Percentiles rank a stretch among this genome's conserved stretches.
Conservation (phyloP, 1,139 yeast genomes). For the Wickerhamiella pararugosa region DNA sequence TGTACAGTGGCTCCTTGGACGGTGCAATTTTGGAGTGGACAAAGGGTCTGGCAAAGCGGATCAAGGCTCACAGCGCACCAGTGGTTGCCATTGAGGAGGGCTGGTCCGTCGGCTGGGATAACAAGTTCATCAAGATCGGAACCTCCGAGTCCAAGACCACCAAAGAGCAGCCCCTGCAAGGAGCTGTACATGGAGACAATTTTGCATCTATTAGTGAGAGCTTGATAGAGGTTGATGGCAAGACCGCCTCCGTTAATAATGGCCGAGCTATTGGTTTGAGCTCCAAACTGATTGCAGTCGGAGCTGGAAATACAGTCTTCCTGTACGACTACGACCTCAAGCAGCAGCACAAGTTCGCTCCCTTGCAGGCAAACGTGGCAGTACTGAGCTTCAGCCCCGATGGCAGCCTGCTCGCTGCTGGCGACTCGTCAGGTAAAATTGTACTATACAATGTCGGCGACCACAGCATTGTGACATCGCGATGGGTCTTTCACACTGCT, state of each 20-base stretch:
- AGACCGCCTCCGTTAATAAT: constrained; percentile 1
- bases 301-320: constrained; percentile 22
- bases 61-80: constrained; percentile 28
- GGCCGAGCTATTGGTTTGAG: constrained; percentile 11
- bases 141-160: constrained; percentile 16
- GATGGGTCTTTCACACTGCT: constrained; percentile 94
- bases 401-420: constrained; percentile 59
- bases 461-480: constrained; percentile 51
- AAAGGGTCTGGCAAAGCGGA: constrained; percentile 26
- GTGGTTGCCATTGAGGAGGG: constrained; percentile 31
- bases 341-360: constrained; percentile 11
- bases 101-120: constrained; percentile 78
- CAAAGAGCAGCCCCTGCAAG: constrained; percentile 49
- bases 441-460: constrained; percentile 45
- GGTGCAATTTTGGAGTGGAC: constrained; percentile 58
- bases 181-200: constrained; percentile 23
- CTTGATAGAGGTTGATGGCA: constrained; percentile 20
- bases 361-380: constrained; percentile 13
- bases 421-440: constrained; percentile 78
- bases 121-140: constrained; percentile 40
- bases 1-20: constrained; percentile 70
- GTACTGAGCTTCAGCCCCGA: constrained; percentile 34
- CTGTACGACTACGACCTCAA: constrained; percentile 11
- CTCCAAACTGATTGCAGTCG: constrained; percentile 22
- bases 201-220: constrained; percentile 37